Conservation (phyloP, 2,329 filamentous ascomycete genomes). For the Bipolaris oryzae region DNA sequence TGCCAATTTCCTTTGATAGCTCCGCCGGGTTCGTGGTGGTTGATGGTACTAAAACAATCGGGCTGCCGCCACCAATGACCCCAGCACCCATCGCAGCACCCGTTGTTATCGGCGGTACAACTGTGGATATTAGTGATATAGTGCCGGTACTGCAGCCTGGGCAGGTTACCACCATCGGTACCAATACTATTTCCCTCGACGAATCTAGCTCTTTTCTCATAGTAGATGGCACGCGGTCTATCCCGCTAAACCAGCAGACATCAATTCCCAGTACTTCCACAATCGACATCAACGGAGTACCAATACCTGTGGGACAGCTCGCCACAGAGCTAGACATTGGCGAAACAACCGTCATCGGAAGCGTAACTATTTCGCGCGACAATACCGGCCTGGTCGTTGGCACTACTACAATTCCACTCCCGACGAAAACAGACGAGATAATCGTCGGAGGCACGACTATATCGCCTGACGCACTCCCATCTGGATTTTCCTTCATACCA, state of each 20-base stretch:
- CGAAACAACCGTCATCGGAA: not conserved
- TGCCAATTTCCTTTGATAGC: not conserved
- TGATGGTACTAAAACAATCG: not conserved
- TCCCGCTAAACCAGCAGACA: not conserved
- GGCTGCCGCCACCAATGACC: not conserved
- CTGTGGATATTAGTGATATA: not conserved
- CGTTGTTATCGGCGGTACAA: not conserved
- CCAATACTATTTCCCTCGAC: not conserved
- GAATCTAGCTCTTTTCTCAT: not conserved
- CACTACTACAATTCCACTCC: not conserved
- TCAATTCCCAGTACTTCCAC: not conserved
- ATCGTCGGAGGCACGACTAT: not conserved
- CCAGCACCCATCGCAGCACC: not conserved
- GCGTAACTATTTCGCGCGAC: not conserved
- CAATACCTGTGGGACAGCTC: not conserved
- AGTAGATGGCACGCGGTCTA: not conserved
- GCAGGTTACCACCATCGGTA: not conserved
- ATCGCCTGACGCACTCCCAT: not conserved
- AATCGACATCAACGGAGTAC: not conserved
- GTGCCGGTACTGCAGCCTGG: not conserved
- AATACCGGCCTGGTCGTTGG: not conserved
- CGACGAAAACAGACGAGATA: not conserved
- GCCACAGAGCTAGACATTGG: not conserved
- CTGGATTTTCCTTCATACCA: not conserved
- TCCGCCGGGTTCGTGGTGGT: slow-evolving; percentile 1